phyloP scores from a whole-genome alignment of 176 grass and related monocot species.

The Pontederia paniculata region DNA sequence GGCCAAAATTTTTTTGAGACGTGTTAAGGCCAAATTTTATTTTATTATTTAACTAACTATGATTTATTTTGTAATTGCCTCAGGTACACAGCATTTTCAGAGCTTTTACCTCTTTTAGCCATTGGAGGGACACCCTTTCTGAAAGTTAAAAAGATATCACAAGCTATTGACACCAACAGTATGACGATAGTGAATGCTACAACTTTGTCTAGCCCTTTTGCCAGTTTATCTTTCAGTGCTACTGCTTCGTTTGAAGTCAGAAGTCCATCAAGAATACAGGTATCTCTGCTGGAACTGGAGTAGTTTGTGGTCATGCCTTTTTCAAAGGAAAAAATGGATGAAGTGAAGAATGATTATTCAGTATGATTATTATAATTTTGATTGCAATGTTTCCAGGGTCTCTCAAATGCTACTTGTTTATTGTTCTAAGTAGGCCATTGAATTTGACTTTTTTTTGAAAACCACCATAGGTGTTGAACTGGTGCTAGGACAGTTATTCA shows the following conservation, averaged over 20 bases:
- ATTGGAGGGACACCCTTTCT: constrained; percentile 56
- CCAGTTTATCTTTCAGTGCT: constrained; percentile 79
- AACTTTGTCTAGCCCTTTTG: constrained; percentile 58
- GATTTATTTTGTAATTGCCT: constrained; percentile 15
- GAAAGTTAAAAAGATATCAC: constrained; percentile 82
- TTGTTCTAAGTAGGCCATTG: too few species aligned
- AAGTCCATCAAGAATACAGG: constrained; percentile 80
- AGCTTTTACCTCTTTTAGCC: constrained; percentile 73
- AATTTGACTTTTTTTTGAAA: too few species aligned
- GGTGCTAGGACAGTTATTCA: too few species aligned
- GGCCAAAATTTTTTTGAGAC: not conserved
- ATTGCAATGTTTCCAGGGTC: too few species aligned
- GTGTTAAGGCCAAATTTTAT: not conserved
- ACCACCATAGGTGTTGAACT: too few species aligned
- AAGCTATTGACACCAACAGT: constrained; percentile 53
- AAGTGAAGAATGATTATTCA: not conserved
- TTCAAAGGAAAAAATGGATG: not conserved
- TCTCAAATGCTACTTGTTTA: too few species aligned
- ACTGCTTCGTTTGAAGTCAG: constrained; percentile 71
- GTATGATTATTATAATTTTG: too few species aligned
- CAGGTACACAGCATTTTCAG: constrained; percentile 89
- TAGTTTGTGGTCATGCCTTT: not conserved
- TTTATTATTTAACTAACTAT: constrained; percentile 16
- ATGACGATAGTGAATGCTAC: constrained; percentile 62
- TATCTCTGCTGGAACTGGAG: constrained; percentile 15